These are phyloP conservation scores for Fusarium albidum DNA, from an alignment of 2,329 filamentous ascomycete species.

Conservation along the genomic window DNA sequence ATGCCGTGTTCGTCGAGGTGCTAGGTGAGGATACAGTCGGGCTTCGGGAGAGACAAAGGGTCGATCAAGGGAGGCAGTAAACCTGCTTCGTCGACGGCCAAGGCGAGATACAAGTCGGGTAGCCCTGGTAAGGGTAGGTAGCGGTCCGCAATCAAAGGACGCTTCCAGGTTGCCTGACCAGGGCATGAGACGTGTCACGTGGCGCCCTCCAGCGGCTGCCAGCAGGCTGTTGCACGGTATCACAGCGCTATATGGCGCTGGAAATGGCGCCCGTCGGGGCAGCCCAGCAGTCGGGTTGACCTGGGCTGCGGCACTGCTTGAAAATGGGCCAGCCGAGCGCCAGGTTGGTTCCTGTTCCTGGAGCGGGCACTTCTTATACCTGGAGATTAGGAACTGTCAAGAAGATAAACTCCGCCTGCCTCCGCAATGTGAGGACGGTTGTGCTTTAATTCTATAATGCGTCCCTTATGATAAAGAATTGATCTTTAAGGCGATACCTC, in stretches of 20 bases:
- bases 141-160: conserved; percentile 39
- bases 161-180: conserved; percentile 29
- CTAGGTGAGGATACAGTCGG: conserved; percentile 12
- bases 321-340: conserved; percentile 3
- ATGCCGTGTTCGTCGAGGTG: conserved; percentile 15
- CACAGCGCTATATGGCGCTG: conserved; percentile 38
- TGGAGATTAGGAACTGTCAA: no score
- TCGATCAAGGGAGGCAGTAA: conserved; percentile 32
- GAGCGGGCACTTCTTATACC: background rate
- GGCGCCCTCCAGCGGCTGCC: conserved; percentile 33
- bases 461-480: no score
- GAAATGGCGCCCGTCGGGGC: conserved; percentile 34
- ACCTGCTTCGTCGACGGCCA: conserved; percentile 33
- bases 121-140: conserved; percentile 30
- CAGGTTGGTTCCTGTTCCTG: conserved; percentile 5
- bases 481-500: no score
- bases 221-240: conserved; percentile 34
- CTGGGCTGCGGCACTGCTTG: background rate
- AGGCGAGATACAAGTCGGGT: conserved; percentile 39
- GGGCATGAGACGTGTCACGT: conserved; percentile 41
- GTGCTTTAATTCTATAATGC: no score
- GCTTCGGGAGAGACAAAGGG: conserved; percentile 29
- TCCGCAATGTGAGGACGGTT: no score
- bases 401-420: no score
- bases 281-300: conserved; percentile 15